Conservation (phyloP, 306 rosid genomes). For the Styphnolobium japonicum region DNA sequence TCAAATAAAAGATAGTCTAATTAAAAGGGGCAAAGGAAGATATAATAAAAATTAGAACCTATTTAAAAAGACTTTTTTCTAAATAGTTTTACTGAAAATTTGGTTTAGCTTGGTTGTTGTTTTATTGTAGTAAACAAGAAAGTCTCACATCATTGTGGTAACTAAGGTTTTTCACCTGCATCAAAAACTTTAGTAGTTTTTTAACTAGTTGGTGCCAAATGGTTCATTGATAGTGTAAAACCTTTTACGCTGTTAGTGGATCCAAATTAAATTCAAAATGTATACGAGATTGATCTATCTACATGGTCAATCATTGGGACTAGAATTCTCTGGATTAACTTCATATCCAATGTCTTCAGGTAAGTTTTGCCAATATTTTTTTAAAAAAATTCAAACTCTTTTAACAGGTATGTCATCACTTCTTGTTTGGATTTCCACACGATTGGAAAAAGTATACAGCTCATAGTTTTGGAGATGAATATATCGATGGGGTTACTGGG, state of each 20-base stretch:
- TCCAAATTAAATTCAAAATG: background rate
- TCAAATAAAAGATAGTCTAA: no score
- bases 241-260: background rate
- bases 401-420: slow-evolving; percentile 52
- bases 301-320: background rate
- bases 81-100: background rate
- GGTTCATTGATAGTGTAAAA: no score
- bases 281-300: background rate
- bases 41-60: background rate
- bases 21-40: background rate
- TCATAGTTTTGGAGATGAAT: slow-evolving; percentile 9
- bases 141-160: background rate
- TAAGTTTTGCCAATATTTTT: background rate
- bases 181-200: background rate
- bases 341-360: background rate
- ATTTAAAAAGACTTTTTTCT: background rate
- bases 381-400: background rate
- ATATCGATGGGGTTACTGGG: slow-evolving; percentile 7
- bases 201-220: background rate
- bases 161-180: background rate
- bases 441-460: slow-evolving; percentile 58
- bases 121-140: background rate
- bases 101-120: background rate
- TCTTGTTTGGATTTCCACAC: slow-evolving; percentile 69
- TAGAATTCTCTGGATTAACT: background rate